phyloP scores from a whole-genome alignment of 2,329 filamentous ascomycete genomes.

The Helminthosporium solani region DNA sequence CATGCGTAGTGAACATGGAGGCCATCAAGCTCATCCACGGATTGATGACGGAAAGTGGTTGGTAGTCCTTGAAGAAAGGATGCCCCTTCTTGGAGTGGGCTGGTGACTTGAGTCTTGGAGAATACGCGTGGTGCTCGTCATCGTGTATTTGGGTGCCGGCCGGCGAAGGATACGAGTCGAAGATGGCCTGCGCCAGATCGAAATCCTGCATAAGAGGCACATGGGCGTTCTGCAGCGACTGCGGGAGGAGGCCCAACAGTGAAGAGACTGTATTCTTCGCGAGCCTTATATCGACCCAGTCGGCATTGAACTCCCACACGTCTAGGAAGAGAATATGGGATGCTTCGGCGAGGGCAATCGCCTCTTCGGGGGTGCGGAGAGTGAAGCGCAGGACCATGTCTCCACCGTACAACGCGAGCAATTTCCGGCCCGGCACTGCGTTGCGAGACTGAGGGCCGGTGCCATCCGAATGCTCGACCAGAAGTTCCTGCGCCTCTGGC shows the following conservation, averaged over 20 bases:
- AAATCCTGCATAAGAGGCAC: constrained; percentile 73
- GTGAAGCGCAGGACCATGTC: constrained; percentile 91
- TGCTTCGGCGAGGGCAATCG: constrained; percentile 69
- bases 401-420: constrained; percentile 63
- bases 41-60: constrained; percentile 78
- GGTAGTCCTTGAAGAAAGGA: constrained; percentile 90
- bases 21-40: constrained; percentile 90
- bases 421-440: constrained; percentile 17
- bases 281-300: constrained; percentile 83
- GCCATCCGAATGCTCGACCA: constrained; percentile 1
- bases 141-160: constrained; percentile 31
- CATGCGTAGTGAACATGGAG: constrained; percentile 84
- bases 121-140: constrained; percentile 27
- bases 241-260: constrained; percentile 74
- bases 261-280: constrained; percentile 71
- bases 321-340: constrained; percentile 77
- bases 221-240: constrained; percentile 69
- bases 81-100: constrained; percentile 51
- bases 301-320: constrained; percentile 80
- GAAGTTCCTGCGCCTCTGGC: constrained; percentile 19
- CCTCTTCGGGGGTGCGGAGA: constrained; percentile 67
- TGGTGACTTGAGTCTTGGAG: constrained; percentile 27
- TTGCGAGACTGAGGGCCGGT: background rate
- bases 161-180: constrained; percentile 67
- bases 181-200: constrained; percentile 69